These are phyloP conservation scores for Betula pendula DNA, from an alignment of 306 rosid genomes.

Conservation along the genomic window DNA sequence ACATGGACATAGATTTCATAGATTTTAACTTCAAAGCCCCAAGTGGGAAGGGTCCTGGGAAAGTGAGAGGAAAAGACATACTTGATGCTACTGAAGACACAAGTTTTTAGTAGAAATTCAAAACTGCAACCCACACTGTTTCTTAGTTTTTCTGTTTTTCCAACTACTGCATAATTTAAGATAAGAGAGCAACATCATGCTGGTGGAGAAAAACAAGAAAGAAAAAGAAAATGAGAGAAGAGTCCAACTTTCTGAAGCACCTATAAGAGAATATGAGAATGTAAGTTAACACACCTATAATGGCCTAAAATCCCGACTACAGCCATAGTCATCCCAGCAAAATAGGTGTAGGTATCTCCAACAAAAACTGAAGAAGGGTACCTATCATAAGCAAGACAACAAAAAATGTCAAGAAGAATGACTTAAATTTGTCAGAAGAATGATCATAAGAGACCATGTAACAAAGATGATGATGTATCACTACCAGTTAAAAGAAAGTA, in stretches of 20 bases:
- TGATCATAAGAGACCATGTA: constrained; percentile 4
- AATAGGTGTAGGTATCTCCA: constrained; percentile 95
- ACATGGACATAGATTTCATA: background rate
- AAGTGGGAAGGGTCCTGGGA: background rate
- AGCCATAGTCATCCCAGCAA: constrained; percentile 99
- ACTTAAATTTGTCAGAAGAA: constrained; percentile 19
- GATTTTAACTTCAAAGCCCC: background rate
- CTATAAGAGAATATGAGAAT: constrained; percentile 3
- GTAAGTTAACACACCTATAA: constrained; percentile 59
- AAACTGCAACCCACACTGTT: background rate
- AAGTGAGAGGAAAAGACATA: background rate
- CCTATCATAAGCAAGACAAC: constrained; percentile 52
- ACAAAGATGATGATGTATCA: constrained; percentile 1
- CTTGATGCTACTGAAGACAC: background rate
- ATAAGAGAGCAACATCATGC: background rate
- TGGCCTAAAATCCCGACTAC: constrained; percentile 94
- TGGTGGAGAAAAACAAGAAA: background rate
- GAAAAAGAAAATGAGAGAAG: background rate
- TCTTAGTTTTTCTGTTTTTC: background rate
- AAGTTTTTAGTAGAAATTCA: background rate
- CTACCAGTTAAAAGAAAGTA: constrained; percentile 78
- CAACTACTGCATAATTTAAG: background rate
- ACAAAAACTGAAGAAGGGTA: constrained; percentile 95
- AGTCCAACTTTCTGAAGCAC: background rate
- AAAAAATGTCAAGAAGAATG: constrained; percentile 20